These are phyloP conservation scores for Citropsis articulata DNA, from an alignment of 345 rosid species.

Conservation along the genomic window DNA sequence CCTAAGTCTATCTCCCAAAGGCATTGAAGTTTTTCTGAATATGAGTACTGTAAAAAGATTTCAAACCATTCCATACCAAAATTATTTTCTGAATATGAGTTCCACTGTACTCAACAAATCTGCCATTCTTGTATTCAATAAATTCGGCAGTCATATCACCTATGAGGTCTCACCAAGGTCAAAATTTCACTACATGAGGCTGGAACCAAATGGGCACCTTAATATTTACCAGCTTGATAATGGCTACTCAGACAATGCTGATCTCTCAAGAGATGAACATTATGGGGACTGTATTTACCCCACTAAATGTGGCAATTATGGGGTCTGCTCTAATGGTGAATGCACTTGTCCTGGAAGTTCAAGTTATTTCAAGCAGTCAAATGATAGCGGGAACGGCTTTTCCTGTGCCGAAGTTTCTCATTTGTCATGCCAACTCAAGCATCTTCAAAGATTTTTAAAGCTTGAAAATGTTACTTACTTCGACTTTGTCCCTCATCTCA, in stretches of 20 bases:
- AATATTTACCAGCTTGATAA: constrained; percentile 10
- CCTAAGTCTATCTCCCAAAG: not conserved
- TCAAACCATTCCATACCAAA: not conserved
- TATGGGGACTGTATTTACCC: constrained; percentile 21
- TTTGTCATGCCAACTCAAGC: constrained; percentile 13
- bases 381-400: not conserved
- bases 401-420: constrained; percentile 5
- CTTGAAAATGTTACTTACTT: constrained; percentile 20
- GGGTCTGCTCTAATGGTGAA: constrained; percentile 18
- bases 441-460: not conserved
- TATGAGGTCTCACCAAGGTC: not conserved
- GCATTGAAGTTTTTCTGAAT: not conserved
- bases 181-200: constrained; percentile 8
- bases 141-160: not conserved
- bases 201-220: constrained; percentile 22
- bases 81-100: not conserved
- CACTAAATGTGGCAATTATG: constrained; percentile 18
- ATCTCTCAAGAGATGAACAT: constrained; percentile 3
- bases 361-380: not conserved
- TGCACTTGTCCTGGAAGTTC: constrained; percentile 16
- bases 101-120: not conserved
- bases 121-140: not conserved
- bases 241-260: not conserved
- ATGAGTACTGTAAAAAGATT: not conserved
- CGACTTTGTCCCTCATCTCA: not conserved